Evolutionary conservation across 2,329 filamentous ascomycete species (phyloP).

Genomic region (Celoporthe dispersa): DNA sequence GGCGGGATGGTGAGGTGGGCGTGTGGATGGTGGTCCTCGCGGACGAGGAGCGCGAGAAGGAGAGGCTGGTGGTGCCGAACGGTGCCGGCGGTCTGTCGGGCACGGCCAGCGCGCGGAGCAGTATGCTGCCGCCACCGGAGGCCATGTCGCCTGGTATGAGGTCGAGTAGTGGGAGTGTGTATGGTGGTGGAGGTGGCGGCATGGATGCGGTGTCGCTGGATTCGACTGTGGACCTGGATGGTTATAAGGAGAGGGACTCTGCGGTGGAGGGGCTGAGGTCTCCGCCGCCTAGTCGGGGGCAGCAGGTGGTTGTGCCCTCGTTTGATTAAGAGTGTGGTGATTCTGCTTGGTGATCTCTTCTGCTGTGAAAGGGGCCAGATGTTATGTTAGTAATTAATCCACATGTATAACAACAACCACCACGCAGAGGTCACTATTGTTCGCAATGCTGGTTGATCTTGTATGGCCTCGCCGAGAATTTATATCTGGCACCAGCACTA

Average conservation of each 20-base stretch:
- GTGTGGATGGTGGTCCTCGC: conserved; percentile 81
- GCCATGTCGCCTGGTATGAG: neutral
- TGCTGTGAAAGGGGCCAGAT: too few relatives aligned
- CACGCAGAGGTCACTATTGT: too few relatives aligned
- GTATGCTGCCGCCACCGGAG: neutral
- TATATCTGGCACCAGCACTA: too few relatives aligned
- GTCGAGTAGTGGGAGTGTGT: neutral
- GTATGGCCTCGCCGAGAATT: too few relatives aligned
- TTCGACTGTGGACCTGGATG: neutral
- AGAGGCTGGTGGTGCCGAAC: neutral
- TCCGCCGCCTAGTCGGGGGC: neutral
- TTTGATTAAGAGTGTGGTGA: neutral
- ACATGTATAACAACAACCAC: too few relatives aligned
- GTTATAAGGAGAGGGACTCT: neutral
- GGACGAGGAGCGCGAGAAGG: conserved; percentile 56
- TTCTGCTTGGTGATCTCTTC: too few relatives aligned
- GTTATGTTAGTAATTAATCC: too few relatives aligned
- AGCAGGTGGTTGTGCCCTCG: neutral
- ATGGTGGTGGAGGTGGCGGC: neutral
- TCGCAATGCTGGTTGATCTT: too few relatives aligned
- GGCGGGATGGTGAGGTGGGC: conserved; percentile 68
- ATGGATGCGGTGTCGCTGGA: neutral
- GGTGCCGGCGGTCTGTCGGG: neutral
- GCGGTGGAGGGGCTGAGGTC: conserved; percentile 3
- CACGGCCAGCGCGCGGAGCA: neutral